Conservation (phyloP, 345 rosid genomes). For the Sapria himalayana region DNA sequence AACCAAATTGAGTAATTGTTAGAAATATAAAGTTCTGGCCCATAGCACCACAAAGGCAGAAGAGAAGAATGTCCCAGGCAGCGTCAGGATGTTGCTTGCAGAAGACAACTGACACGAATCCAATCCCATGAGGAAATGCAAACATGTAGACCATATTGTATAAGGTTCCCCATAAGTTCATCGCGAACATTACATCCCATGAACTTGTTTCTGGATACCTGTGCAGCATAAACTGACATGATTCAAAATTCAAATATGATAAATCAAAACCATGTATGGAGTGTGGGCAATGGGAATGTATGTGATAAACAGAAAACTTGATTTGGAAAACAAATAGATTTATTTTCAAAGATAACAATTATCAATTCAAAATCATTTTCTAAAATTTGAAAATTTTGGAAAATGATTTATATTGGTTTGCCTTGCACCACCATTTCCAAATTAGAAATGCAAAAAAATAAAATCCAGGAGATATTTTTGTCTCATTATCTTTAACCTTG, state of each 20-base stretch:
- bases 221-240: too few species aligned
- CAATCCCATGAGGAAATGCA: slow-evolving; percentile 52
- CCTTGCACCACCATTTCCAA: too few species aligned
- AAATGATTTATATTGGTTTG: too few species aligned
- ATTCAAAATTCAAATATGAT: too few species aligned
- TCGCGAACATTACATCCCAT: slow-evolving; percentile 92
- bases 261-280: background rate
- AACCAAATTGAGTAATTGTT: slow-evolving; percentile 84
- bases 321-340: too few species aligned
- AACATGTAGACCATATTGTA: slow-evolving; percentile 89
- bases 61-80: slow-evolving; percentile 65
- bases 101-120: slow-evolving; percentile 50
- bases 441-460: too few species aligned
- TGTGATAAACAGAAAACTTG: too few species aligned
- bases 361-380: too few species aligned
- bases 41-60: slow-evolving; percentile 82
- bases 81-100: slow-evolving; percentile 83
- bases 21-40: slow-evolving; percentile 93
- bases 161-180: slow-evolving; percentile 89
- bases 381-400: too few species aligned
- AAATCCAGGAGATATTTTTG: too few species aligned
- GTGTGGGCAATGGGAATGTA: background rate
- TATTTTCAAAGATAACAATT: too few species aligned
- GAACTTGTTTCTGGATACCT: slow-evolving; percentile 81
- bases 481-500: too few species aligned